Conservation (phyloP, 805 yeast species). For the Grigorovia transvaalensis region DNA sequence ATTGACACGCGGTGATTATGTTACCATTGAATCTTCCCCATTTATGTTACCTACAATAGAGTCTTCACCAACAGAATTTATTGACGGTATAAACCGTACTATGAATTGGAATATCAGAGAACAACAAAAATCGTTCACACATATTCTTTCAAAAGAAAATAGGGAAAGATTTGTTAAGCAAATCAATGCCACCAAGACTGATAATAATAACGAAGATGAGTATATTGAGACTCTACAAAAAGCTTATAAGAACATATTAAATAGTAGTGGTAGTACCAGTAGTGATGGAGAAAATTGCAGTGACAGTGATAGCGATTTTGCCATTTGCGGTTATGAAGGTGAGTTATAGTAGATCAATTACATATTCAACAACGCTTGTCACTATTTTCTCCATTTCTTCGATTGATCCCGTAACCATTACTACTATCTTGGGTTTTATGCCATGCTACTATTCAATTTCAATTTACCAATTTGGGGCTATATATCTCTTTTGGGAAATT, state of each 20-base stretch:
- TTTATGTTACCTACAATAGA: constrained; percentile 89
- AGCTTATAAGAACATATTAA: background rate
- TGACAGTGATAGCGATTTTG: background rate
- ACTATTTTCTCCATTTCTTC: too few relatives aligned
- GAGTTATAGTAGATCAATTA: background rate
- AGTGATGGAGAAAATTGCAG: background rate
- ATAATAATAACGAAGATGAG: constrained; percentile 7
- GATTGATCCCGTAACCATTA: too few relatives aligned
- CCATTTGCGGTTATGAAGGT: background rate
- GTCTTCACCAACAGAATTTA: constrained; percentile 59
- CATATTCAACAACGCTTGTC: background rate
- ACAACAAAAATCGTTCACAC: constrained; percentile 66
- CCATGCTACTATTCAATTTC: too few relatives aligned
- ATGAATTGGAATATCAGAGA: constrained; percentile 90
- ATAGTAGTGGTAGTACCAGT: background rate
- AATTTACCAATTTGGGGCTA: too few relatives aligned
- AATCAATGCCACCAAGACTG: background rate
- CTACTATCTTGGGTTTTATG: too few relatives aligned
- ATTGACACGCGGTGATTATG: constrained; percentile 68
- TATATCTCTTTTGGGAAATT: background rate
- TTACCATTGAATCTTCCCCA: constrained; percentile 72
- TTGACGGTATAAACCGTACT: constrained; percentile 76
- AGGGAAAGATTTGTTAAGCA: constrained; percentile 10
- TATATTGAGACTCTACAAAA: constrained; percentile 2
- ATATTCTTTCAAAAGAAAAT: constrained; percentile 13